Percentiles rank a stretch among this genome's conserved stretches.
phyloP scores from a whole-genome alignment of 2,329 filamentous ascomycete genomes.

The Beauveria brongniartii region DNA sequence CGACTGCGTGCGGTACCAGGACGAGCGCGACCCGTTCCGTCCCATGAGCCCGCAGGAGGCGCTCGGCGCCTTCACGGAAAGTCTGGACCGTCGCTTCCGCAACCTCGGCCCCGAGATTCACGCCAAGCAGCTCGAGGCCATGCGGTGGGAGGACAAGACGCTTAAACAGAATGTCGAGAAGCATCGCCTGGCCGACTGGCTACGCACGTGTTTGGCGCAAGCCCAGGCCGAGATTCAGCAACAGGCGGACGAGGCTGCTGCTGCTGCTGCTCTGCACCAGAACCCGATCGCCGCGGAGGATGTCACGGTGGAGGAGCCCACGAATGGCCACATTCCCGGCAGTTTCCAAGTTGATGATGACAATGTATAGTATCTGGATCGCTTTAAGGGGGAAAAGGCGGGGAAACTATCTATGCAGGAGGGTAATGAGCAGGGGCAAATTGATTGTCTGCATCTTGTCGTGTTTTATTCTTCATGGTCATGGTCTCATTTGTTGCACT shows the following conservation, averaged over 20 bases:
- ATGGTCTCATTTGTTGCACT: too few relatives aligned
- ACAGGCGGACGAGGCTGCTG: slow-evolving; percentile 20
- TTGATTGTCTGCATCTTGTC: neutral
- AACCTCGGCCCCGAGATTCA: slow-evolving; percentile 55
- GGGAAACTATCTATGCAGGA: neutral
- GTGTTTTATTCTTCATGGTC: neutral
- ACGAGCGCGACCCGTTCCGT: slow-evolving; percentile 33
- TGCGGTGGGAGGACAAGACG: slow-evolving; percentile 61
- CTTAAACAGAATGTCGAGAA: slow-evolving; percentile 59
- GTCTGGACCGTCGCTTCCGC: slow-evolving; percentile 52
- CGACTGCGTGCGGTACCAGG: slow-evolving; percentile 51
- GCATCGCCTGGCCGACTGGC: slow-evolving; percentile 63
- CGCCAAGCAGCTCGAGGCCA: slow-evolving; percentile 60
- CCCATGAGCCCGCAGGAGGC: slow-evolving; percentile 45
- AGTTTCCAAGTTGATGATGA: slow-evolving; percentile 6
- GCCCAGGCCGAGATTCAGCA: slow-evolving; percentile 29
- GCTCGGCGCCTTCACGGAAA: slow-evolving; percentile 52
- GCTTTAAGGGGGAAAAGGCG: neutral
- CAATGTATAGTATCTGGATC: neutral
- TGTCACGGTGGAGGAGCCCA: slow-evolving; percentile 3
- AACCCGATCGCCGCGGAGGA: neutral
- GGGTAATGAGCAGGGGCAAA: neutral
- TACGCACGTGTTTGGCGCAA: slow-evolving; percentile 29
- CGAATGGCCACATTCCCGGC: slow-evolving; percentile 10
- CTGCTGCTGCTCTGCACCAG: neutral